Evolutionary conservation across 176 grass and related monocot genomes (phyloP), one percentile per base, ranked within the genome.

Genomic region (Oryza officinalis): DNA sequence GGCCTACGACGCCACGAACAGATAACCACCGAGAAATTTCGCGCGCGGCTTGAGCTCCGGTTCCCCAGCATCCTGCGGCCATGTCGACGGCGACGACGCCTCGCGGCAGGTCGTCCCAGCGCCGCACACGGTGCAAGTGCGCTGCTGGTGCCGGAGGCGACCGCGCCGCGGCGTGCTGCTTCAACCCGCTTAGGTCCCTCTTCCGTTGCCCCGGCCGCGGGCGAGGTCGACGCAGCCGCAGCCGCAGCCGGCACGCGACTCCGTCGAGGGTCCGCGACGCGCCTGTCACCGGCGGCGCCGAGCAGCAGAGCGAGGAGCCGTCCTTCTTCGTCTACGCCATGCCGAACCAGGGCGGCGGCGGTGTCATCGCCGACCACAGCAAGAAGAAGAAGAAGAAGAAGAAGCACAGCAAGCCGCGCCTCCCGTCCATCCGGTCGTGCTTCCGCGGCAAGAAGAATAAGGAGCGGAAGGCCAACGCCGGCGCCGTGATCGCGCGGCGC

Each of bases 251-350:
- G 75, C 76, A 79, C 27, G 47, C 46, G 74, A 52, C 84, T 10
- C 84, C 84, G 18, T 87, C 80, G 61, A 83, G n/a, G 38, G 88
- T 86, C 5, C 50, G 72, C 8, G 86, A 82, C 20, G 70, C 35
- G 15, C 63, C 73, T 22, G 8, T 37, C 6, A 67, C 23, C 67
- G 60, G 22, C 46, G 37, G 22, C 35, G 37, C 74, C 13, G 72
- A 82, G 74, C 72, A 68, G 76, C 70, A 64, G 15, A 33, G 12
- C 10, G 84, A 90, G 60, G 88, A 90, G 37, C 84, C 88, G 17
- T 86, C 88, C 17, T 86, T 86, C 84, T 90, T 86, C 74, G 88
- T 83, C 74, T 90, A 90, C 64, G 63, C 88, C 84, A 90, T 90
- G 88, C 85, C 63, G 27, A 82, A 63, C 79, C 85, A 27, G 37